Evolutionary conservation across 169 alveolate species (phyloP), one percentile per base, ranked within the genome.

Genomic region (Plasmodium reichenowi): DNA sequence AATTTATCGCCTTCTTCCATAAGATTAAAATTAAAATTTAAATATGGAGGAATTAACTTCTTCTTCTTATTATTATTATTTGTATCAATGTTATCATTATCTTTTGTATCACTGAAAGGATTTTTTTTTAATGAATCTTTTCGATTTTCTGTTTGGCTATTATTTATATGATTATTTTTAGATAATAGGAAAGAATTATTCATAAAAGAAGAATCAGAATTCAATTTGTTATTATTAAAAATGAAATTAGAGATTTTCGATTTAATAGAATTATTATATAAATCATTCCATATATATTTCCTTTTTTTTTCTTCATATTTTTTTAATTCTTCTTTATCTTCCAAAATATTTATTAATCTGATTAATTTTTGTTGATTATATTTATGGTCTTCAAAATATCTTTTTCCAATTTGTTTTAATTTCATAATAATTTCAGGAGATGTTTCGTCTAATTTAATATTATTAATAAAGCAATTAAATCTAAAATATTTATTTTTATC

Each of bases 381-480:
- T 26, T 72, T 56, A 60, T 78, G 59, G 20, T 94, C 93, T 17
- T 43, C 91, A 43, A 93, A 93, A 78, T 67, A 94, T 17, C 93
- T 67, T 62, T 75, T 70, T 5, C 94, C 96, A 4, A 88, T 67
- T 12, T 62, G 66, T 67, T 94, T 94, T 56, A 92, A 54, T 20
- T 43, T 72, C 45, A 62, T 83, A 45, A 94, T 89, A 58, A 78
- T 83, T 56, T 89, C 94, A 13, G 90, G 66, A 1, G 88, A 63
- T 2, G 96, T 94, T 56, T 94, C 96, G 29, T 94, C 96, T 60
- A 94, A 52, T 24, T 85, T 59, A 13, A 72, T 38, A n/a, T 74
- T 88, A 26, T 72, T 73, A 48, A 94, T 92, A 6, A 72, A 86
- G 45, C 95, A 94, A 68, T 94, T 94, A 74, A 94, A 92, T n/a